phyloP scores from a whole-genome alignment of 768 basidiomycete genomes.

The Rhizopogon vulgaris region DNA sequence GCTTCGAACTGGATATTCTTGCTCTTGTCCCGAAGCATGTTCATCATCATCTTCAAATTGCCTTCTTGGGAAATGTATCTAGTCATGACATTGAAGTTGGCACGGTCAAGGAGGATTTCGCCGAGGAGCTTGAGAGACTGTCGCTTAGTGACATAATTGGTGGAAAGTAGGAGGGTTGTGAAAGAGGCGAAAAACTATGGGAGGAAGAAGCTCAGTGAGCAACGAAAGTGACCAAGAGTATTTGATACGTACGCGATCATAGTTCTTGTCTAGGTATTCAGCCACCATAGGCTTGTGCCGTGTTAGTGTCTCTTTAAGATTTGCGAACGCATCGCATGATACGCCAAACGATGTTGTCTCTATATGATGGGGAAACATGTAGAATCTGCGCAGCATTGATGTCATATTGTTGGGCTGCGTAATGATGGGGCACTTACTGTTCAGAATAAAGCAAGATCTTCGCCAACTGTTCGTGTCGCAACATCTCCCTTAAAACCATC shows the following conservation, averaged over 20 bases:
- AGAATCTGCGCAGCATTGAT: slow-evolving; percentile 55
- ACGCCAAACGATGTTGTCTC: slow-evolving; percentile 98
- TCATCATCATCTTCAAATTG: slow-evolving; percentile 99
- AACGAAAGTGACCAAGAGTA: not conserved
- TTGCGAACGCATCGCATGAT: slow-evolving; percentile 96
- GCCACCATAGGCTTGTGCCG: slow-evolving; percentile 98
- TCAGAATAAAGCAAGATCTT: slow-evolving; percentile 91
- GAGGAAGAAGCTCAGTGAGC: not conserved
- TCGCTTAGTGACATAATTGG: slow-evolving; percentile 98
- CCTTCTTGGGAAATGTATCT: slow-evolving; percentile 92
- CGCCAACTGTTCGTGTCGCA: slow-evolving; percentile 85
- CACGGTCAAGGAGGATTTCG: slow-evolving; percentile 94
- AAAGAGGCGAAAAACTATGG: slow-evolving; percentile 92
- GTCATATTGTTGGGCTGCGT: not conserved
- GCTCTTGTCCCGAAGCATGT: slow-evolving; percentile 94
- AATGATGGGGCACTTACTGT: slow-evolving; percentile 54
- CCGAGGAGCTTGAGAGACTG: slow-evolving; percentile 97
- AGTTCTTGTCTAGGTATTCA: slow-evolving; percentile 93
- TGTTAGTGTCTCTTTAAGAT: slow-evolving; percentile 95
- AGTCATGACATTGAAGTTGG: slow-evolving; percentile 99
- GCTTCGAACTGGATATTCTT: slow-evolving; percentile 99
- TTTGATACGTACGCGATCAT: slow-evolving; percentile 67
- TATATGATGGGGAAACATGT: slow-evolving; percentile 93
- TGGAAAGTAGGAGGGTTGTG: slow-evolving; percentile 85
- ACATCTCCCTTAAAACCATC: slow-evolving; percentile 96